phyloP scores from a whole-genome alignment of 768 basidiomycete species.

The Tricholoma matsutake region DNA sequence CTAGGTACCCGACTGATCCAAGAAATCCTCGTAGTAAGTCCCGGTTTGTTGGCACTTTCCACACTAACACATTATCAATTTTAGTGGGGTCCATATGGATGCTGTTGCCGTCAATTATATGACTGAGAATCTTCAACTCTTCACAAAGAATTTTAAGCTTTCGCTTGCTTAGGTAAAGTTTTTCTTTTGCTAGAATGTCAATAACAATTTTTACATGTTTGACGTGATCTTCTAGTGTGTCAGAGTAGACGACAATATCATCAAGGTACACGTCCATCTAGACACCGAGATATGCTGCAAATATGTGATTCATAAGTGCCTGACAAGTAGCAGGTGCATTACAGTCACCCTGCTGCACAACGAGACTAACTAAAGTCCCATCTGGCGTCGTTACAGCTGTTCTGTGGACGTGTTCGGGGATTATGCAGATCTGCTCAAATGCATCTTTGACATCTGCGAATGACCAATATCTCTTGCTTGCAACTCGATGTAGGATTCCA shows the following conservation, averaged over 20 bases:
- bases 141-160: conserved; percentile 28
- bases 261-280: conserved; percentile 12
- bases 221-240: conserved; percentile 9
- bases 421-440: conserved; percentile 11
- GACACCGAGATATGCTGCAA: conserved; percentile 1
- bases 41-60: conserved; percentile 22
- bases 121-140: conserved; percentile 25
- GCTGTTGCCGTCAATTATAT: conserved; percentile 19
- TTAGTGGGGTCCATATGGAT: conserved; percentile 34
- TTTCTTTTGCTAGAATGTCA: conserved; percentile 24
- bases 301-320: conserved; percentile 10
- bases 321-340: conserved; percentile 7
- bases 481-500: conserved; percentile 1
- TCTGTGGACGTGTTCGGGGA: conserved; percentile 2
- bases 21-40: conserved; percentile 28
- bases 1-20: conserved; percentile 30
- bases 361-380: conserved; percentile 9
- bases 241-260: conserved; percentile 10
- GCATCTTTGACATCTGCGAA: conserved; percentile 7
- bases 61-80: conserved; percentile 24
- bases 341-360: conserved; percentile 8
- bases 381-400: conserved; percentile 11
- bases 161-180: conserved; percentile 26
- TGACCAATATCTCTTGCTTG: not conserved
- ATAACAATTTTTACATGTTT: conserved; percentile 6